Evolutionary conservation across 2,329 filamentous ascomycete genomes (phyloP), one percentile per base, ranked within the genome.

Genomic region (Penicillium janthinellum): DNA sequence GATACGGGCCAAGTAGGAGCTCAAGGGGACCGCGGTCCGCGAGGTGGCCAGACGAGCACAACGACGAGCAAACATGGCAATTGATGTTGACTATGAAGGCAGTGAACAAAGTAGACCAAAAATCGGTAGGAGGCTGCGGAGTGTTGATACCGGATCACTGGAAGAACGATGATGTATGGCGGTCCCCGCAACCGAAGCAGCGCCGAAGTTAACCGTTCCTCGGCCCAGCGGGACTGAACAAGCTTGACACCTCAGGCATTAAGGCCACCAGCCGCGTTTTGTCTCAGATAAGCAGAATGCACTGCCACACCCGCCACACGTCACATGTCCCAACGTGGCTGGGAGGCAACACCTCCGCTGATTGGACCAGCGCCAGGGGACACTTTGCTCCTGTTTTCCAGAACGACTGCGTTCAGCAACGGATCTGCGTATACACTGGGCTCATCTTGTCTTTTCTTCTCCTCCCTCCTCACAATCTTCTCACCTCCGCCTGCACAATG

Each of bases 21-120:
- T 71, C 65, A 77, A 71, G 38, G 75, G 71, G 54, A 72, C 66
- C 35, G 75, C 67, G 15, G 75, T 84, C 63, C 83, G 83, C 31
- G 84, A 84, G 71, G 85, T 84, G 64, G 86, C 76, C 48, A 90
- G 84, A 73, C 86, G 83, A 70, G 89, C 76, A 67, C 81, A 83
- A 68, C 85, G 83, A 56, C 70, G 71, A 57, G 73, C 68, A 60
- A 78, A 74, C 77, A 78, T 79, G 55, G 25, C 44, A 38, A 55
- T 11, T 50, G 54, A 47, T 25, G 31, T 51, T 47, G 35, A n/a
- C 41, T 14, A 28, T 1, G 22, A 77, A 78, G 48, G n/a, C 25
- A 48, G 44, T 8, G 38, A 47, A 47, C 38, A 45, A n/a, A n/a
- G 51, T 17, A 14, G 17, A 34, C 56, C 47, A 42, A 57, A 58